Percentiles rank a stretch among this genome's conserved stretches.
phyloP scores from a whole-genome alignment of 306 rosid species.

The Acacia confusa region DNA sequence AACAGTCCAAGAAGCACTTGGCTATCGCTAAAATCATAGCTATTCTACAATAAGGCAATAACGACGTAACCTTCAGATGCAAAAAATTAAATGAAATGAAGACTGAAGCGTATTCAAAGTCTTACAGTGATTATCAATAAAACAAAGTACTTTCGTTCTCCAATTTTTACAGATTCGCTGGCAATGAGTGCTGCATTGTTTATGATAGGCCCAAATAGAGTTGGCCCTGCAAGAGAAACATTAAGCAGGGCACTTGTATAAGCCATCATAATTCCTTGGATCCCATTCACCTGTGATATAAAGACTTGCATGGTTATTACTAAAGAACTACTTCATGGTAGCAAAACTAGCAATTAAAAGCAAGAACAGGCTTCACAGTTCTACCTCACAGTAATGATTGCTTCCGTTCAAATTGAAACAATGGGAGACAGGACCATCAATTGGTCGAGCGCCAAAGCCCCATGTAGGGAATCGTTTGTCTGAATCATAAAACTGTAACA shows the following conservation, averaged over 20 bases:
- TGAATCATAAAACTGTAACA: conserved; percentile 75
- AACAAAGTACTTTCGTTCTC: conserved; percentile 69
- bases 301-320: conserved; percentile 16
- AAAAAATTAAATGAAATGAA: not conserved
- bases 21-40: not conserved
- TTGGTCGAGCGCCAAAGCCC: conserved; percentile 91
- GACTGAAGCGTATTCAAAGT: not conserved
- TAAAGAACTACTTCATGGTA: conserved; percentile 26
- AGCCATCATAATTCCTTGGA: conserved; percentile 83
- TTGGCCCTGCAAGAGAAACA: conserved; percentile 89
- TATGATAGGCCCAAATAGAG: conserved; percentile 78
- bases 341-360: conserved; percentile 7
- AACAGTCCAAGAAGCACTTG: not conserved
- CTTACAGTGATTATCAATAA: conserved; percentile 83
- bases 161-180: conserved; percentile 65
- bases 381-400: conserved; percentile 72
- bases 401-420: conserved; percentile 91
- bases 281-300: conserved; percentile 81
- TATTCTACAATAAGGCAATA: not conserved
- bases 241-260: conserved; percentile 78
- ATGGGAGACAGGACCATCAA: conserved; percentile 86
- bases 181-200: conserved; percentile 71
- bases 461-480: conserved; percentile 80
- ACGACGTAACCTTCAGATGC: not conserved
- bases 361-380: conserved; percentile 27